These are phyloP conservation scores for Zopfia rhizophila DNA, from an alignment of 2,329 filamentous ascomycete genomes.

Conservation along the genomic window DNA sequence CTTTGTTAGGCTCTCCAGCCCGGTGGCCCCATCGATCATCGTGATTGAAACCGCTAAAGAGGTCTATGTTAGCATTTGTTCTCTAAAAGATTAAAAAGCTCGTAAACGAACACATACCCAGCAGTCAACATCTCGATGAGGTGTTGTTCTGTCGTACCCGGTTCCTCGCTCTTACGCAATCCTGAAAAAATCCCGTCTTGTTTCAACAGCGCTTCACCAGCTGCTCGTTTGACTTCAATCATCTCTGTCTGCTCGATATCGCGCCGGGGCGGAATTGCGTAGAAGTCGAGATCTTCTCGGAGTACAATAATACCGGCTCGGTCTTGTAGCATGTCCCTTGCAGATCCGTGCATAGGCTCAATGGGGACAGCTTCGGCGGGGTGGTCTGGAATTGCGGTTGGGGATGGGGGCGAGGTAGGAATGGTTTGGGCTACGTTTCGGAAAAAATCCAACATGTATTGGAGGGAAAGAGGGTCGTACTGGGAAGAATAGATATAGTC, in stretches of 20 bases:
- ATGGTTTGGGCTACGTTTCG: constrained; percentile 97
- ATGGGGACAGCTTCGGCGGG: constrained; percentile 68
- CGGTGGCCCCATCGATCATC: constrained; percentile 96
- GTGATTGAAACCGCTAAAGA: constrained; percentile 87
- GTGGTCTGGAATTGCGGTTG: constrained; percentile 57
- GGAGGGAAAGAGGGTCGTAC: constrained; percentile 96
- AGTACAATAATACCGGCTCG: constrained; percentile 96
- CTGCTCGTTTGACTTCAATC: constrained; percentile 95
- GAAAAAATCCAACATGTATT: constrained; percentile 99
- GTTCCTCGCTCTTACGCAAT: constrained; percentile 92
- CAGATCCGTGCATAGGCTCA: constrained; percentile 76
- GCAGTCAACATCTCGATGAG: constrained; percentile 99
- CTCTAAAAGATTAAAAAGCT: too few relatives aligned
- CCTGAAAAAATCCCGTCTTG: constrained; percentile 98
- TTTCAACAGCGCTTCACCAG: constrained; percentile 83
- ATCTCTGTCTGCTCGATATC: constrained; percentile 90
- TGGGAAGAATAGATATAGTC: constrained; percentile 67
- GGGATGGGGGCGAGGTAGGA: constrained; percentile 75
- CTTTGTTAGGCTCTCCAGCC: constrained; percentile 97
- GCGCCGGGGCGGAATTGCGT: constrained; percentile 86
- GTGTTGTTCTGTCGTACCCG: constrained; percentile 96
- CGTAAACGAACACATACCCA: constrained; percentile 77
- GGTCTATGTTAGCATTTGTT: constrained; percentile 21
- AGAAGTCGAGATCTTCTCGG: constrained; percentile 96
- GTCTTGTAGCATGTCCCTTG: constrained; percentile 82